These are phyloP conservation scores for Fusarium bactridioides DNA, from an alignment of 2,329 filamentous ascomycete species.

Conservation along the genomic window DNA sequence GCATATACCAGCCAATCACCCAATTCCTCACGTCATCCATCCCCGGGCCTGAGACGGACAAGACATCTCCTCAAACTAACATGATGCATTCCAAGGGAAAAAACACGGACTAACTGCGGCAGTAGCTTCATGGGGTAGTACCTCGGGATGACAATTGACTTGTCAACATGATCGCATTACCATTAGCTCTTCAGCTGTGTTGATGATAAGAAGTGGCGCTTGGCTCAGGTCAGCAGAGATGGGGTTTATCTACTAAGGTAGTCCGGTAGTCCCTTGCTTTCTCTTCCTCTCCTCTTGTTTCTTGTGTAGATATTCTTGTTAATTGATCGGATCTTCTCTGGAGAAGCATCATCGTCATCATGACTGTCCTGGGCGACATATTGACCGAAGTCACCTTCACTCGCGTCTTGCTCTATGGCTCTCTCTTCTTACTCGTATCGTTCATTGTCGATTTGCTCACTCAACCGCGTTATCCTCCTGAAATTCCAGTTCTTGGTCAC, in stretches of 20 bases:
- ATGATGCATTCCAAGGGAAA: background rate
- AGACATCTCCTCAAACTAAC: conserved; percentile 2
- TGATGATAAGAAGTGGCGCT: background rate
- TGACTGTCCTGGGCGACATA: conserved; percentile 21
- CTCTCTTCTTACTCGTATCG: conserved; percentile 47
- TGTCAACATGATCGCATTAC: background rate
- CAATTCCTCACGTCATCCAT: conserved; percentile 7
- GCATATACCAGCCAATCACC: background rate
- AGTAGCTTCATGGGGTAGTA: background rate
- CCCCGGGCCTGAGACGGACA: conserved; percentile 15
- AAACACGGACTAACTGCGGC: background rate
- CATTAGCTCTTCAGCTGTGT: background rate
- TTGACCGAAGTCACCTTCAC: conserved; percentile 44
- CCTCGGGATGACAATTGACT: background rate
- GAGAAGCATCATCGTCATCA: background rate
- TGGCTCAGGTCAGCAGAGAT: background rate
- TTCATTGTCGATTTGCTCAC: conserved; percentile 51
- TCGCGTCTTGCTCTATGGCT: conserved; percentile 40
- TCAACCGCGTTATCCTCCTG: conserved; percentile 50
- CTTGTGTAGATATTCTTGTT: background rate
- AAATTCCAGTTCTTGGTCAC: conserved; percentile 53
- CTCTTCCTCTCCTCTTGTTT: background rate
- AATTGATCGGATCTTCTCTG: background rate
- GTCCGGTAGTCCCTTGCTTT: background rate
- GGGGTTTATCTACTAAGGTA: background rate